Base-by-base conservation (phyloP, 495 filamentous ascomycete species). In the Platismatia glauca region DNA sequence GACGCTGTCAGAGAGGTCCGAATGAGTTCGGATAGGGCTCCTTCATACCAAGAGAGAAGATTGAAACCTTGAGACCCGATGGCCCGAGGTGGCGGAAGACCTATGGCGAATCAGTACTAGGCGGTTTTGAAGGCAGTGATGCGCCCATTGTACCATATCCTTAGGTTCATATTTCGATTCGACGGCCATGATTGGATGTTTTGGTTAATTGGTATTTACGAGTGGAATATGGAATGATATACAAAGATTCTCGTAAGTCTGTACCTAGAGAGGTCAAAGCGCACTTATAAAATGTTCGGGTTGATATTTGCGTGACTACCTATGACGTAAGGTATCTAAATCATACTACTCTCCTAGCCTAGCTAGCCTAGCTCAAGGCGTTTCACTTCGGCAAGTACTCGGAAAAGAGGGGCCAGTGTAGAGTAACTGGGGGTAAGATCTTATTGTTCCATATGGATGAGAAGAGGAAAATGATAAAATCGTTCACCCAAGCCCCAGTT, bases 41-140 rank as follows among this genome's bases (percentile, higher is more conserved):
- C 86, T 85, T 89, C 46, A 86, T 86, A 43, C 88, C 88, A 9
- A 91, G 77, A 5, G 84, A 84, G 61, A 91, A 86, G 20, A 83
- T 82, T 3, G 88, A 91, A 43, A 91, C 86, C 71, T 90, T 84
- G 29, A 91, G 77, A 6, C 88, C 88, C 16, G 87, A 88, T 29
- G 82, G 82, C 67, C 89, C 88, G 13, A 91, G 82, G 74, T 83
- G 80, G 60, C 89, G 85, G 75, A 64, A 64, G 50, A 64, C 55
- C 55, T 58, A 20, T 24, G 55, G 6, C 7, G 7, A 48, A 52
- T 52, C 24, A 52, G 15, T 52, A 29, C 31, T 31, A 4, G n/a
- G n/a, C n/a, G n/a, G n/a, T n/a, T n/a, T n/a, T n/a, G n/a, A n/a
- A n/a, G n/a, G n/a, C n/a, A n/a, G n/a, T n/a, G n/a, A n/a, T n/a